Conservation (phyloP, 2,329 filamentous ascomycete species). For the Penicillium digitatum region DNA sequence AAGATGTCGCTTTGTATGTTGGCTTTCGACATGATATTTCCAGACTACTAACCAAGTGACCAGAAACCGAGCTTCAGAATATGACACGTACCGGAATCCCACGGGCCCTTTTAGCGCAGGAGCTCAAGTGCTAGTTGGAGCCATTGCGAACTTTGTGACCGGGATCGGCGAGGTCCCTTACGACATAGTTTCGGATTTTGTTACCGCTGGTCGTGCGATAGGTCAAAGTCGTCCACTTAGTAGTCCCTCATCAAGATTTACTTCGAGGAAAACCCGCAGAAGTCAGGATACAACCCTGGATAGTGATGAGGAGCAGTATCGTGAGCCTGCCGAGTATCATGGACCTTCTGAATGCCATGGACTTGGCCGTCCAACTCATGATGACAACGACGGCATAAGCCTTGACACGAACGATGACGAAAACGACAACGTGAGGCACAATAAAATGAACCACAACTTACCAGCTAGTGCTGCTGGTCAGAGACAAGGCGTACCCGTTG, state of each 20-base stretch:
- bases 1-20: slow-evolving; percentile 66
- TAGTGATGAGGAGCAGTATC: slow-evolving; percentile 1
- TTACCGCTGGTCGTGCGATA: slow-evolving; percentile 50
- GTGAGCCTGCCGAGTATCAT: background rate
- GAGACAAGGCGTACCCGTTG: slow-evolving; percentile 11
- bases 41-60: slow-evolving; percentile 1
- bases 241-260: slow-evolving; percentile 29
- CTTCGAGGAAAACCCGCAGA: background rate
- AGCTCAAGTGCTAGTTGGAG: slow-evolving; percentile 73
- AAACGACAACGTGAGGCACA: background rate
- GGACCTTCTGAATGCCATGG: background rate
- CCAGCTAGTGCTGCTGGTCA: background rate
- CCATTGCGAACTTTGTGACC: slow-evolving; percentile 75
- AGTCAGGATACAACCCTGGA: background rate
- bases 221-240: slow-evolving; percentile 55
- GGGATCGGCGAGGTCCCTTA: slow-evolving; percentile 70
- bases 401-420: background rate
- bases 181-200: slow-evolving; percentile 42
- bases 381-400: background rate
- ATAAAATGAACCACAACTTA: background rate
- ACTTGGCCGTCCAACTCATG: background rate
- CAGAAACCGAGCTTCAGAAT: slow-evolving; percentile 58
- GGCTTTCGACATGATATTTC: slow-evolving; percentile 20
- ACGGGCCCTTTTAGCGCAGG: slow-evolving; percentile 75
- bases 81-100: slow-evolving; percentile 73